Evolutionary conservation across 1,284 basidiomycete genomes (phyloP).

Genomic region (Xerocomus minutiporus): DNA sequence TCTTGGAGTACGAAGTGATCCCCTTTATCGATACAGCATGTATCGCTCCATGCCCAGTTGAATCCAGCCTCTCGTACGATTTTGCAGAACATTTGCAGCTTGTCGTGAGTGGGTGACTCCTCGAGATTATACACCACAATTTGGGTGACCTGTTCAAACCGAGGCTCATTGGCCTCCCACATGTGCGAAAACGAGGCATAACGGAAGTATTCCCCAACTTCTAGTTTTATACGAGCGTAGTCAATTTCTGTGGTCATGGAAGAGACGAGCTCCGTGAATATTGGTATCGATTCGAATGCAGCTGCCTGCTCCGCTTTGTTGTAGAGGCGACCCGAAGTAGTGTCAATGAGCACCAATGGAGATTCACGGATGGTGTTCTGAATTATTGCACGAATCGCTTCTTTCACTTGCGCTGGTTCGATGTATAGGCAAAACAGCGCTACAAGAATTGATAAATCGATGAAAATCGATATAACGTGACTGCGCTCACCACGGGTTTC

Average conservation of each 20-base stretch:
- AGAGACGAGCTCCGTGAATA: not conserved
- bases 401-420: not conserved
- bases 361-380: not conserved
- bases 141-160: constrained; percentile 1
- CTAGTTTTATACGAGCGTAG: not conserved
- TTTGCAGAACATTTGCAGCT: constrained; percentile 7
- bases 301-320: not conserved
- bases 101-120: not conserved
- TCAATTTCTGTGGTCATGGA: not conserved
- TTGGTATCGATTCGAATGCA: constrained; percentile 1
- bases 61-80: not conserved
- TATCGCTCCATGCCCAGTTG: no score
- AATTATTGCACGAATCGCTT: not conserved
- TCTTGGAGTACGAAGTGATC: not conserved
- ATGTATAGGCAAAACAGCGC: not conserved
- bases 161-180: constrained; percentile 1
- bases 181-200: not conserved
- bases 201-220: not conserved
- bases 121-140: not conserved
- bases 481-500: not conserved
- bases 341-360: constrained; percentile 9
- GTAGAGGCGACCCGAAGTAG: constrained; percentile 5
- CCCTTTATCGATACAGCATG: not conserved
- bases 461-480: not conserved
- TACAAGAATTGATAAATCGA: not conserved